Base-by-base conservation (phyloP, 371 early-diverging fungal species). In the Rhizopus sp. region DNA sequence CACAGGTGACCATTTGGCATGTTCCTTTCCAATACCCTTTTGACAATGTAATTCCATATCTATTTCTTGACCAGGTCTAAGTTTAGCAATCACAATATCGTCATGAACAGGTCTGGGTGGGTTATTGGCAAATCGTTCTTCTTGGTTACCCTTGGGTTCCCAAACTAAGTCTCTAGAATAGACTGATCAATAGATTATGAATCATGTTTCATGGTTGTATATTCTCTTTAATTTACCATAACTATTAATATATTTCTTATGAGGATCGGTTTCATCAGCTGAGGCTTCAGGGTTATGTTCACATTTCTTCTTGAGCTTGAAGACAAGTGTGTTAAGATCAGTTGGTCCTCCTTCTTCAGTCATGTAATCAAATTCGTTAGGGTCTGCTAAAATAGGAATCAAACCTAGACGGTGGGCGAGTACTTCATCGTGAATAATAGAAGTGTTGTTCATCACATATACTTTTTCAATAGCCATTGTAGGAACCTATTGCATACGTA, bases 1-100 rank as follows among this genome's bases (percentile, higher is more conserved):
- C 63, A 99, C 99, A 13, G 99, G 99, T 7, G 96, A 96, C 88
- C 91, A 99, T 65, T 99, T 99, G 54, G 99, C 95, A 69, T 99
- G 99, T 54, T 93, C 96, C 70, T 90, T 88, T 17, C 98, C 99
- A 42, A 93, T 81, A 30, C 98, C 98, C 81, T 96, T 97, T 39
- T 85, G 84, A 66, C 93, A 93, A 76, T 97, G 95, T 53, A 96
- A 69, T 73, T 93, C 94, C 59, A 93, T 74, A 42, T 90, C 82
- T 47, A 99, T 85, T 80, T 64, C 83, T 68, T 99, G 99, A 2
- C 94, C 95, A 9, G 98, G 96, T 55, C 96, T 87, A 59, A 99
- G 80, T 77, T 98, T 99, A 30, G 96, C 91, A 51, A 99, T 83
- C 17, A 99, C 76, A 63, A 98, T 95, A 66, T 95, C 93, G 58